Evolutionary conservation across 2,329 filamentous ascomycete genomes (phyloP).

Genomic region (Emmonsiellopsis sp.): DNA sequence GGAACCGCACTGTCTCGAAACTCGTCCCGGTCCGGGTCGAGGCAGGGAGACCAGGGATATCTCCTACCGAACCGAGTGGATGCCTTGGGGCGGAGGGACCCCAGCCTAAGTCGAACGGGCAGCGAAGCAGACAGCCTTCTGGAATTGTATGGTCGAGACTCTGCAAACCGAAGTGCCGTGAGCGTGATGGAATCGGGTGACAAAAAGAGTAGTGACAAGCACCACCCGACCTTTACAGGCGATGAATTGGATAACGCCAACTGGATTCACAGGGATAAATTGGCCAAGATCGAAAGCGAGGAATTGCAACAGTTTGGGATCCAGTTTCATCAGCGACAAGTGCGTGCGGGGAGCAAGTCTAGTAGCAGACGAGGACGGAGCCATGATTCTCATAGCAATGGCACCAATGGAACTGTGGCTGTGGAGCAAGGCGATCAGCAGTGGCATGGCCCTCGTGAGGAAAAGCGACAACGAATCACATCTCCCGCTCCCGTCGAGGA

Average conservation of each 20-base stretch:
- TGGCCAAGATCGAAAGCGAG: conserved; percentile 43
- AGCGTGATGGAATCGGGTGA: conserved; percentile 19
- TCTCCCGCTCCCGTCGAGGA: conserved; percentile 29
- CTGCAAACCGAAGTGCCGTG: conserved; percentile 14
- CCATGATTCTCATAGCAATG: conserved; percentile 27
- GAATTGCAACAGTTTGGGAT: conserved; percentile 41
- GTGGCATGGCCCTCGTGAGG: conserved; percentile 26
- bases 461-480: conserved; percentile 21
- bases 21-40: conserved; percentile 26
- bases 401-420: conserved; percentile 19
- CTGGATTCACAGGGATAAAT: conserved; percentile 44
- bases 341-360: conserved; percentile 28
- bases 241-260: conserved; percentile 29
- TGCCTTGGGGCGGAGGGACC: conserved; percentile 24
- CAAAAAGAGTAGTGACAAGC: conserved; percentile 13
- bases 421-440: conserved; percentile 24
- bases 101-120: conserved; percentile 26
- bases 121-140: conserved; percentile 31
- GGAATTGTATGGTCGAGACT: conserved; percentile 27
- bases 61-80: conserved; percentile 19
- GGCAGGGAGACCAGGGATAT: conserved; percentile 22
- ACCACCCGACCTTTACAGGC: conserved; percentile 5
- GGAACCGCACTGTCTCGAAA: conserved; percentile 25
- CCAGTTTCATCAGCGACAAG: conserved; percentile 28
- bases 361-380: conserved; percentile 26